phyloP scores from a whole-genome alignment of 805 yeast species.

The Candida nanaspora region DNA sequence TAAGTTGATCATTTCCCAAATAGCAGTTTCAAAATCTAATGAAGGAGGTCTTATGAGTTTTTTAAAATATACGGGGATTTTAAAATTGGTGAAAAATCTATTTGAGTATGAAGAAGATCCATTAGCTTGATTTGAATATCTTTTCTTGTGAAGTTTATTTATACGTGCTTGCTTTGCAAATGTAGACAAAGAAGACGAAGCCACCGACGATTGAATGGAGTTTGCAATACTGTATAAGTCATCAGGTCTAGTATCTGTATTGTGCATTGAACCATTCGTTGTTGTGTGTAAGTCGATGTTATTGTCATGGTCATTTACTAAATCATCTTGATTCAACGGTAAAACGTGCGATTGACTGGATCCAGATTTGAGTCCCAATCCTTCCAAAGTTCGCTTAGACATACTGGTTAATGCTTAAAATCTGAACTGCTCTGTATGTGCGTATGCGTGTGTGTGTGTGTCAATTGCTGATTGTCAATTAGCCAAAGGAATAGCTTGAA shows the following conservation, averaged over 20 bases:
- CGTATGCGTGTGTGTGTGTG: too few relatives aligned
- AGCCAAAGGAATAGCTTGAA: too few relatives aligned
- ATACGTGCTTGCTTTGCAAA: constrained; percentile 12
- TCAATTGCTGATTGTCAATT: too few relatives aligned
- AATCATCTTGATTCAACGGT: constrained; percentile 17
- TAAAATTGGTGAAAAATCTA: constrained; percentile 5
- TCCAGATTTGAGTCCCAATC: neutral
- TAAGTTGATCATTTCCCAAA: constrained; percentile 81
- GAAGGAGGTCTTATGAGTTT: constrained; percentile 68
- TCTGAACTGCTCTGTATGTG: too few relatives aligned
- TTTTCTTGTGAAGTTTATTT: constrained; percentile 1
- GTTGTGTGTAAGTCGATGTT: too few relatives aligned
- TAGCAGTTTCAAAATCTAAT: constrained; percentile 85
- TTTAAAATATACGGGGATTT: constrained; percentile 24
- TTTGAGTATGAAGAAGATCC: neutral
- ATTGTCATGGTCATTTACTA: too few relatives aligned
- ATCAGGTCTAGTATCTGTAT: constrained; percentile 12
- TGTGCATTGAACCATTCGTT: neutral
- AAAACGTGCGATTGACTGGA: constrained; percentile 6
- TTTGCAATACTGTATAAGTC: constrained; percentile 19
- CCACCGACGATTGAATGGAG: constrained; percentile 12
- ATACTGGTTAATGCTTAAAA: too few relatives aligned
- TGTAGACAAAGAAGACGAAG: constrained; percentile 14
- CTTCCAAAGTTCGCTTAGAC: constrained; percentile 3
- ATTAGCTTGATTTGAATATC: neutral